These are phyloP conservation scores for Cordia subcordata DNA, from an alignment of 257 asterid genomes.

Conservation along the genomic window DNA sequence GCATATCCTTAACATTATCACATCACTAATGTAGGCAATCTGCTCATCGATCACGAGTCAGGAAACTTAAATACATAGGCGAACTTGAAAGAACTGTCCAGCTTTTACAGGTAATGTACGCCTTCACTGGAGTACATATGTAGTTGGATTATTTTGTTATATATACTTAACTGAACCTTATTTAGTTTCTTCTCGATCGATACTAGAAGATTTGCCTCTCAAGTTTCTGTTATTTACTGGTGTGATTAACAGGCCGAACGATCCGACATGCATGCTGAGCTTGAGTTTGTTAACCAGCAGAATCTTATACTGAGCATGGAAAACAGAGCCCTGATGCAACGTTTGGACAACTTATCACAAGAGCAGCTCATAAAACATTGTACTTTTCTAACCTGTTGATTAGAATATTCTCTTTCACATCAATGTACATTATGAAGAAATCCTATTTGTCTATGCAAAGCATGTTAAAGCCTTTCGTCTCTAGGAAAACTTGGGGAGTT, in stretches of 20 bases:
- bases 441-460: too few relatives aligned
- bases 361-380: constrained; percentile 80
- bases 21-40: constrained; percentile 46
- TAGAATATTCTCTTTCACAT: too few relatives aligned
- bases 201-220: not conserved
- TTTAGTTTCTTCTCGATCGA: not conserved
- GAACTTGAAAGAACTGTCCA: constrained; percentile 78
- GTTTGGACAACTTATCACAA: constrained; percentile 64
- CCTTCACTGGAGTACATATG: not conserved
- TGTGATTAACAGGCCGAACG: constrained; percentile 42
- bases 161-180: not conserved
- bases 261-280: constrained; percentile 57
- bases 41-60: constrained; percentile 75
- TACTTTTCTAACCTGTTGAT: constrained; percentile 11
- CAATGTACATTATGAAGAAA: too few relatives aligned
- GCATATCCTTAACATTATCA: too few relatives aligned
- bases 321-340: constrained; percentile 78
- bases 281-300: constrained; percentile 78
- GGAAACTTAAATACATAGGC: constrained; percentile 83
- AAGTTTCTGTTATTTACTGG: not conserved
- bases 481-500: too few relatives aligned
- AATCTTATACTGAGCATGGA: constrained; percentile 71
- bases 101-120: constrained; percentile 45
- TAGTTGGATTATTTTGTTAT: not conserved
- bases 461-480: too few relatives aligned